Conservation (phyloP, 768 basidiomycete genomes). For the Daedaleopsis sinensis region DNA sequence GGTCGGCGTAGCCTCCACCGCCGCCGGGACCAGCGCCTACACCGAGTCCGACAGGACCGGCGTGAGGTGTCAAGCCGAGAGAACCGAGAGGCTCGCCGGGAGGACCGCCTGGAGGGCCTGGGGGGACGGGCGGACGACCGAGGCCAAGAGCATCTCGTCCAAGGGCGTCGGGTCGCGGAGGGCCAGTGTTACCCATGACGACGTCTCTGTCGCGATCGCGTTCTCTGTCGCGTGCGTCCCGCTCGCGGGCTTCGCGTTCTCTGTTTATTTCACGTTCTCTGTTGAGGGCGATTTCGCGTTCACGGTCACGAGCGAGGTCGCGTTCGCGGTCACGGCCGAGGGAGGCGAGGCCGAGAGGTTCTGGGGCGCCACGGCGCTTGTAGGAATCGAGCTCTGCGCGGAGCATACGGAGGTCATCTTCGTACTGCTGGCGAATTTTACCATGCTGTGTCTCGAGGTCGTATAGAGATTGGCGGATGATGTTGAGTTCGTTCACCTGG, state of each 20-base stretch:
- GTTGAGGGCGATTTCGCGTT: slow-evolving; percentile 34
- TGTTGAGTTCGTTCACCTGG: slow-evolving; percentile 89
- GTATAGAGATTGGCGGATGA: slow-evolving; percentile 87
- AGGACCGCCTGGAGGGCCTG: slow-evolving; percentile 19
- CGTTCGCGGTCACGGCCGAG: slow-evolving; percentile 33
- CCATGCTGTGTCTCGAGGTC: slow-evolving; percentile 89
- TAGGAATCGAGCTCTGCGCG: slow-evolving; percentile 66
- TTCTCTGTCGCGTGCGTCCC: slow-evolving; percentile 38
- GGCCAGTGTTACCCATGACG: slow-evolving; percentile 24
- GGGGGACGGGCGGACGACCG: slow-evolving; percentile 18
- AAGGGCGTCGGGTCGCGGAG: slow-evolving; percentile 22
- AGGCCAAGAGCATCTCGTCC: slow-evolving; percentile 25
- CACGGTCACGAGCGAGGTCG: slow-evolving; percentile 24
- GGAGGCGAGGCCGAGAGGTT: slow-evolving; percentile 30
- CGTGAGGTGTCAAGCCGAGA: slow-evolving; percentile 24
- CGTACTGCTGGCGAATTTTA: slow-evolving; percentile 85
- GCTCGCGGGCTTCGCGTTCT: slow-evolving; percentile 22
- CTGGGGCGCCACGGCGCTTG: slow-evolving; percentile 42
- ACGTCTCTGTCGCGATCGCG: slow-evolving; percentile 35
- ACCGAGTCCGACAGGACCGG: slow-evolving; percentile 31
- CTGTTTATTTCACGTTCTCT: slow-evolving; percentile 34
- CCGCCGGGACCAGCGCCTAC: slow-evolving; percentile 31
- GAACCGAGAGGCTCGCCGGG: slow-evolving; percentile 19
- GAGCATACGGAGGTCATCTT: slow-evolving; percentile 77
- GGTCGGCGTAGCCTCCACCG: slow-evolving; percentile 36